A percentile compares a stretch with the other conserved stretches of the same genome.
Conservation (phyloP, 2,329 filamentous ascomycete species). For the Zarea fungicola region DNA sequence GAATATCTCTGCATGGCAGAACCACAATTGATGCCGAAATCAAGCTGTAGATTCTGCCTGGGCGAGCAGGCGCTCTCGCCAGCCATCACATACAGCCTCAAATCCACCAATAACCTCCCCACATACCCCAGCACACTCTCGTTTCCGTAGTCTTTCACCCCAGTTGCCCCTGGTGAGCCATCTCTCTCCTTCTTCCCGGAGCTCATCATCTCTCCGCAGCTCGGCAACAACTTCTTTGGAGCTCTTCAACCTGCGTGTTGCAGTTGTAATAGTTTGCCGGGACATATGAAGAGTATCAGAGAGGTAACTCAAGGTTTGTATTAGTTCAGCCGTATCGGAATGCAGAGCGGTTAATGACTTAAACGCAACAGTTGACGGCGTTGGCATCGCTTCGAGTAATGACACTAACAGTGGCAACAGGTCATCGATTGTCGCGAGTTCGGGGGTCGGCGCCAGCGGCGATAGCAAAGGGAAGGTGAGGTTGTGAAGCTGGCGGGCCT, state of each 20-base stretch:
- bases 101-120: conserved; percentile 87
- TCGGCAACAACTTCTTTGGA: conserved; percentile 83
- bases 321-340: conserved; percentile 64
- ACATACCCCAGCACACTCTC: conserved; percentile 81
- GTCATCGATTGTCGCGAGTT: conserved; percentile 60
- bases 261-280: conserved; percentile 77
- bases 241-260: conserved; percentile 70
- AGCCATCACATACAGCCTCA: conserved; percentile 80
- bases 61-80: conserved; percentile 70
- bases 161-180: conserved; percentile 82
- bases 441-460: conserved; percentile 58
- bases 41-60: conserved; percentile 48
- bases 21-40: conserved; percentile 17
- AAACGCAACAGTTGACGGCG: conserved; percentile 56
- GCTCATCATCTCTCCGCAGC: conserved; percentile 75
- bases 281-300: conserved; percentile 94
- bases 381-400: conserved; percentile 62
- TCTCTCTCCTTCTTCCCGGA: conserved; percentile 72
- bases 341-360: conserved; percentile 65
- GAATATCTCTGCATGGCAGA: too few species aligned
- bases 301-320: conserved; percentile 77
- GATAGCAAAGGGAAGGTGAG: conserved; percentile 67
- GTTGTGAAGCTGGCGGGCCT: conserved; percentile 70
- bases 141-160: conserved; percentile 67
- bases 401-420: conserved; percentile 63